Conservation (phyloP, 2,329 filamentous ascomycete genomes). For the Dactylonectria estremocensis region DNA sequence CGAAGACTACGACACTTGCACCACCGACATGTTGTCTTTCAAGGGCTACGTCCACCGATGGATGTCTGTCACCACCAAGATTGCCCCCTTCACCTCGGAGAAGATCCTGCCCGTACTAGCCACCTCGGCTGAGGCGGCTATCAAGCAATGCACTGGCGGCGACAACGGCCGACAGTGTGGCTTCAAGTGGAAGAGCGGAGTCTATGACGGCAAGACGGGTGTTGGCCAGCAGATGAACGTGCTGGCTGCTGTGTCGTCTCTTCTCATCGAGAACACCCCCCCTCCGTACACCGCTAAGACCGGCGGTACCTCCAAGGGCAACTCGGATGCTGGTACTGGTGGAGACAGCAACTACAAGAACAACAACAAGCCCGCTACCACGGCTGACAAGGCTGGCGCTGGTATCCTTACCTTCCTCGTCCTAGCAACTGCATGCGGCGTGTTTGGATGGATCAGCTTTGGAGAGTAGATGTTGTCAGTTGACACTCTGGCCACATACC, state of each 20-base stretch:
- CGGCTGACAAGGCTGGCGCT: conserved; percentile 63
- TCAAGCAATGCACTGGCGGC: conserved; percentile 69
- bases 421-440: conserved; percentile 56
- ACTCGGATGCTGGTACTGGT: conserved; percentile 59
- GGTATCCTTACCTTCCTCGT: conserved; percentile 64
- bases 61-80: conserved; percentile 67
- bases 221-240: conserved; percentile 75
- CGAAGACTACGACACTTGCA: conserved; percentile 69
- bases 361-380: conserved; percentile 55
- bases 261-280: conserved; percentile 61
- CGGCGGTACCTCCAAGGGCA: conserved; percentile 67
- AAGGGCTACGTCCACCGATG: conserved; percentile 73
- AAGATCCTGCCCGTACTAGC: conserved; percentile 67
- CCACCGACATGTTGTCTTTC: conserved; percentile 75
- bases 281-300: conserved; percentile 61
- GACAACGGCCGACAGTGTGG: conserved; percentile 66
- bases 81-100: conserved; percentile 68
- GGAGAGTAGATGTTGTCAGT: conserved; percentile 47
- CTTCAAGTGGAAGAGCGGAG: conserved; percentile 66
- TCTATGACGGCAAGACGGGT: conserved; percentile 69
- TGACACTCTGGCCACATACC: conserved; percentile 23
- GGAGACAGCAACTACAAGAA: conserved; percentile 54
- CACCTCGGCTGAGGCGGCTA: conserved; percentile 68
- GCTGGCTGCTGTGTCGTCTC: conserved; percentile 68
- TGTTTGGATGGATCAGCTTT: conserved; percentile 66